Base-by-base conservation (phyloP, 805 yeast genomes). In the Wickerhamomyces ciferrii region DNA sequence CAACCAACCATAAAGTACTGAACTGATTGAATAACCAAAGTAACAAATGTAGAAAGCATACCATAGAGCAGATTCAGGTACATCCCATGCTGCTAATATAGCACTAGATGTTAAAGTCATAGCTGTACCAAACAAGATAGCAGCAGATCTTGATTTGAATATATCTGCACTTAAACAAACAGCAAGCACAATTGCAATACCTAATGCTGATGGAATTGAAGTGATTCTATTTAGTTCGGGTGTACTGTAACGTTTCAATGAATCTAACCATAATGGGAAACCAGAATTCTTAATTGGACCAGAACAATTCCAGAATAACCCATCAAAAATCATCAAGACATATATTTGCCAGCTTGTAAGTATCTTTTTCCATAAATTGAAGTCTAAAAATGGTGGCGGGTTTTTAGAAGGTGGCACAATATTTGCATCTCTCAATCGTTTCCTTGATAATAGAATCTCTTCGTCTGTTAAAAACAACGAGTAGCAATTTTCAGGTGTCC, bases 401-500 rank as follows among this genome's bases (percentile, higher is more conserved):
- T 49, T 45, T 38, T 34, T 49, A 45, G 54, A 58, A 52, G 56
- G 24, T 56, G 78, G 60, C 63, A 72, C 68, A 2, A 65, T 57
- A 29, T 70, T 68, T 47, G 61, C 61, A 34, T 65, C 57, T 11
- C 54, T 51, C 55, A 74, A 56, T 51, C 79, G 61, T 37, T 58
- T 60, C 46, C 82, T 67, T 4, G 81, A 76, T 31, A 79, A 60
- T 49, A 70, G 65, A 42, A 77, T 76, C 48, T 80, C 85, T 27
- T 76, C 79, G 49, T 78, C 81, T 1, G 79, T 70, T 24, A 81
- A 59, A 54, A 70, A 76, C 17, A 73, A 60, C 4, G 80, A 74
- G 47, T 76, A 74, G 54, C 81, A 72, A 43, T 72, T 68, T 43
- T 70, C 65, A 5, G 88, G 87, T 19, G 85, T 82, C 42, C 88